Base-by-base conservation (phyloP, 495 filamentous ascomycete genomes). In the Aspergillus asperescens region DNA sequence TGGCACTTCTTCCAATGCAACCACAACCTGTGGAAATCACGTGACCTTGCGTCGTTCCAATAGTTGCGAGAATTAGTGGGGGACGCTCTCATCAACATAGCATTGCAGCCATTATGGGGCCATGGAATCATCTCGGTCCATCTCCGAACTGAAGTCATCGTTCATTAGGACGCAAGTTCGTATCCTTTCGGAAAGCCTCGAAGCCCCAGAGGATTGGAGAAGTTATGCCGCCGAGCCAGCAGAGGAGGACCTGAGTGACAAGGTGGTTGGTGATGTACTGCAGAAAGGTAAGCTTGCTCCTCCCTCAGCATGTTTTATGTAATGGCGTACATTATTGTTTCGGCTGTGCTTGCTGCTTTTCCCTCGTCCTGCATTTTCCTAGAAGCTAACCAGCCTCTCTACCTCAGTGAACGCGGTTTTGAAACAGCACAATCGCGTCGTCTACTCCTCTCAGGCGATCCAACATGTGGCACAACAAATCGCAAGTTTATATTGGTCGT, bases 391-490 rank as follows among this genome's bases (percentile, higher is more conserved):
- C 63, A 51, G 32, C 62, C 49, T 38, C 10, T 39, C 8, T 22
- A 31, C 34, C 13, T 10, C 68, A 77, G 81, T 90, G 8, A 90
- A 91, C 63, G 71, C 78, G 37, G 69, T 72, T 19, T 70, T 89
- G 31, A 80, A 79, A 48, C 83, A 86, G 54, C 89, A 94, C 65
- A 77, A 79, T 53, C 83, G 81, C 25, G 73, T 83, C 28, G 83
- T 82, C 13, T 91, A 92, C 68, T 80, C 83, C 10, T 80, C 84
- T 0, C 87, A 91, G 58, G 82, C 86, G 0, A 81, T 83, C 50
- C 80, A 88, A 29, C 86, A 90, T 69, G 79, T 94, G 34, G 89
- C 87, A 19, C 85, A 90, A 66, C 88, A 94, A 73, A 83, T 94
- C 37, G 82, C 90, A 58, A 71, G 68, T 45, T 67, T 91, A 45